Conservation (phyloP, 345 rosid species). For the Viola odorata region DNA sequence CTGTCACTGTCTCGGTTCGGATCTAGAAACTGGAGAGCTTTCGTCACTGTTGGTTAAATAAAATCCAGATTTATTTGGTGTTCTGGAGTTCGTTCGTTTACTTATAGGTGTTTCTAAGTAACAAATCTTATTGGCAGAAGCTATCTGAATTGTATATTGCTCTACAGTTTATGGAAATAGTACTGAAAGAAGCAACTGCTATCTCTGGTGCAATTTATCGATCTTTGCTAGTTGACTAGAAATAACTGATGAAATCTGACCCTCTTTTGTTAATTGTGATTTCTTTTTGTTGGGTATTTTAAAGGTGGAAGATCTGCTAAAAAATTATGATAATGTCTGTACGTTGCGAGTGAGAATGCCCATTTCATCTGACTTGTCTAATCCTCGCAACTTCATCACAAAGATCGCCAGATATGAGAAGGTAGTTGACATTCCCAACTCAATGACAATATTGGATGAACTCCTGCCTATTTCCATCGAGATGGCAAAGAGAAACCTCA, state of each 20-base stretch:
- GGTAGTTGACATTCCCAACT: constrained; percentile 87
- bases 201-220: neutral
- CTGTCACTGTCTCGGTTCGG: too few relatives aligned
- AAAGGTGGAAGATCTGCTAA: constrained; percentile 78
- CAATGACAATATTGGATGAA: constrained; percentile 88
- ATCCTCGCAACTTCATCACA: constrained; percentile 84
- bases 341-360: constrained; percentile 93
- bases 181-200: too few relatives aligned
- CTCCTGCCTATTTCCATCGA: constrained; percentile 82
- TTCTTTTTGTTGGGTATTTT: constrained; percentile 1
- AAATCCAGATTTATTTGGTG: too few relatives aligned
- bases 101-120: too few relatives aligned
- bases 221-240: neutral
- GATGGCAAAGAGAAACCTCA: constrained; percentile 94
- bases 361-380: constrained; percentile 67
- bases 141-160: too few relatives aligned
- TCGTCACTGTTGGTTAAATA: too few relatives aligned
- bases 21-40: too few relatives aligned
- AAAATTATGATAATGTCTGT: constrained; percentile 80
- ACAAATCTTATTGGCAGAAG: too few relatives aligned
- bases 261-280: neutral
- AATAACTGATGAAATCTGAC: neutral
- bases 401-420: constrained; percentile 76
- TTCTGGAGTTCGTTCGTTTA: too few relatives aligned
- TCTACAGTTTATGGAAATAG: too few relatives aligned